These are phyloP conservation scores for Camelina hispida DNA, from an alignment of 345 rosid species.

Conservation along the genomic window DNA sequence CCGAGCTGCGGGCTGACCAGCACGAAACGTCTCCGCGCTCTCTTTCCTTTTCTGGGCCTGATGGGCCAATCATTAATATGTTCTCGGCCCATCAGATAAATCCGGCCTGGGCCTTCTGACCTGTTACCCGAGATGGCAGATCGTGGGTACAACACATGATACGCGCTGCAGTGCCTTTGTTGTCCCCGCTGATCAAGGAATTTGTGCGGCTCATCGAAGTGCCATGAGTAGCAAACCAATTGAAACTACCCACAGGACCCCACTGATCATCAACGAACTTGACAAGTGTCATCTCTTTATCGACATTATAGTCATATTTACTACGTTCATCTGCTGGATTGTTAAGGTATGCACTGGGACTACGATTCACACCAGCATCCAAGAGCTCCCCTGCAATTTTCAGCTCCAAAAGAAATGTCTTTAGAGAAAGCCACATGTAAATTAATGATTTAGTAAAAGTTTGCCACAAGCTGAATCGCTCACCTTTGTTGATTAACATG, in stretches of 20 bases:
- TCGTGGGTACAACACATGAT: too few relatives aligned
- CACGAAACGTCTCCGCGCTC: too few relatives aligned
- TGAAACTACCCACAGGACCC: slow-evolving; percentile 91
- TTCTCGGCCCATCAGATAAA: too few relatives aligned
- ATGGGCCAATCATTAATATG: too few relatives aligned
- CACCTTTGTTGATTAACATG: slow-evolving; percentile 74
- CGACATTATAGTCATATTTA: slow-evolving; percentile 71
- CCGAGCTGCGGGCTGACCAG: too few relatives aligned
- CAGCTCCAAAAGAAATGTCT: not conserved
- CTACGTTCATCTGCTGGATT: slow-evolving; percentile 69
- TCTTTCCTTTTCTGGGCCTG: too few relatives aligned
- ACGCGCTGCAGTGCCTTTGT: slow-evolving; percentile 93
- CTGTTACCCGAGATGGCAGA: too few relatives aligned
- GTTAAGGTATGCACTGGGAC: slow-evolving; percentile 90
- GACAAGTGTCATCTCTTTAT: slow-evolving; percentile 86
- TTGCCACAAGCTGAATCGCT: not conserved
- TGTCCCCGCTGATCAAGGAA: slow-evolving; percentile 89
- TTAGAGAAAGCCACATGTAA: not conserved
- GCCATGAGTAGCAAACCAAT: slow-evolving; percentile 97
- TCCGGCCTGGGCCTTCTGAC: too few relatives aligned
- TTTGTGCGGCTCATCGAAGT: slow-evolving; percentile 95
- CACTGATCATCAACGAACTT: slow-evolving; percentile 82
- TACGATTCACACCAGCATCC: slow-evolving; percentile 86
- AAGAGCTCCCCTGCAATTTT: slow-evolving; percentile 67
- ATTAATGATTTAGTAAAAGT: not conserved